Percentiles rank a stretch among this genome's conserved stretches.
These are phyloP conservation scores for Eutypa lata DNA, from an alignment of 2,329 filamentous ascomycete genomes.

Conservation along the genomic window DNA sequence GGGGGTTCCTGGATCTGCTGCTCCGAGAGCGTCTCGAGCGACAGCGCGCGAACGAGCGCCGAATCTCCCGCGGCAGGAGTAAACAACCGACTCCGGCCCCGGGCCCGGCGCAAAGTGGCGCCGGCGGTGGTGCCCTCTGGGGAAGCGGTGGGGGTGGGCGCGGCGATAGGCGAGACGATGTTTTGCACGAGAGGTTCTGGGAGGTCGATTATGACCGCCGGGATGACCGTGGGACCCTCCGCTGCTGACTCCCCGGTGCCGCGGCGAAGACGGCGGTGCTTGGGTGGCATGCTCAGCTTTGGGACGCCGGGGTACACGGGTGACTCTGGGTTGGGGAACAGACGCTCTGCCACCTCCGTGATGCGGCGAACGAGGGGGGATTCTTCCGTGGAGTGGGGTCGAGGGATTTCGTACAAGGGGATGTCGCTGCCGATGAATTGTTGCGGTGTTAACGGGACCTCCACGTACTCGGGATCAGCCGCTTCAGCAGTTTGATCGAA, in stretches of 20 bases:
- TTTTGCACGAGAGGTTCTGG: too few relatives aligned
- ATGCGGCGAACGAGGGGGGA: constrained; percentile 12
- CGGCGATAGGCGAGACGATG: too few relatives aligned
- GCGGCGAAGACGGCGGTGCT: constrained; percentile 5
- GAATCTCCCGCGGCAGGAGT: not conserved
- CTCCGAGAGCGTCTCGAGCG: not conserved
- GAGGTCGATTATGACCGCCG: not conserved
- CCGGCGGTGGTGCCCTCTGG: not conserved
- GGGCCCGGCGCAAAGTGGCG: not conserved
- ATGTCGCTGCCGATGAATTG: not conserved
- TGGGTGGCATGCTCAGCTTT: constrained; percentile 5
- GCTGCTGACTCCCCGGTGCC: not conserved
- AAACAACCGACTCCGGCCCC: not conserved
- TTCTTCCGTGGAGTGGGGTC: not conserved
- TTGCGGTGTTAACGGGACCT: too few relatives aligned
- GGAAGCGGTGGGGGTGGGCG: not conserved
- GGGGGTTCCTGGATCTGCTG: too few relatives aligned
- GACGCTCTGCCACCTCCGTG: constrained; percentile 7
- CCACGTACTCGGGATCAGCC: too few relatives aligned
- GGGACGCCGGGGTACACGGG: constrained; percentile 7
- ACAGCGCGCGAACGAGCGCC: too few relatives aligned
- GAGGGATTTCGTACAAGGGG: not conserved
- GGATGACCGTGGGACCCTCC: not conserved
- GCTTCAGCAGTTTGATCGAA: not conserved
- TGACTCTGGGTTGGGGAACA: constrained; percentile 6